Conservation (phyloP, 1,284 basidiomycete genomes). For the Pseudozyma pruni region DNA sequence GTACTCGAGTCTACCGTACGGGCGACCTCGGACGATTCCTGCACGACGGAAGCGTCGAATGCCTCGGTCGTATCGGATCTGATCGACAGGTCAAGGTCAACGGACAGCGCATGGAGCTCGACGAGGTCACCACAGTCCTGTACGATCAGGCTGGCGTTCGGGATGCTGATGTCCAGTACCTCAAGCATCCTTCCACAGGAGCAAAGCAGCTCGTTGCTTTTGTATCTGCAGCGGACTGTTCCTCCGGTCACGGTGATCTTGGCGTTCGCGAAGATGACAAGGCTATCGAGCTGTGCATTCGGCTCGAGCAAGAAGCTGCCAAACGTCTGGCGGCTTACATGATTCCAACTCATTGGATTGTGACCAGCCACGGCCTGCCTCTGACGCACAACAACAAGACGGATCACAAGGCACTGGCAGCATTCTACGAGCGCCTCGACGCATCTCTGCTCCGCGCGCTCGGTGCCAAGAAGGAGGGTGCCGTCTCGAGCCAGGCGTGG, state of each 20-base stretch:
- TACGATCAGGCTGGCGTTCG: conserved; percentile 31
- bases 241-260: conserved; percentile 5
- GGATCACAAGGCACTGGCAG: conserved; percentile 49
- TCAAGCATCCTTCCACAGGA: conserved; percentile 56
- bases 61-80: conserved; percentile 58
- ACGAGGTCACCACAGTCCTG: conserved; percentile 61
- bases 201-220: conserved; percentile 63
- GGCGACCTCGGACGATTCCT: conserved; percentile 66
- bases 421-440: conserved; percentile 37
- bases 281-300: conserved; percentile 34
- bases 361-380: conserved; percentile 44
- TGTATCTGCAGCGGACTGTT: conserved; percentile 19
- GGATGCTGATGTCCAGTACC: conserved; percentile 59
- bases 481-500: conserved; percentile 24
- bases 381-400: conserved; percentile 66
- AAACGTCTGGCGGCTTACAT: conserved; percentile 60
- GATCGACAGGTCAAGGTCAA: conserved; percentile 66
- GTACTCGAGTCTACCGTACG: conserved; percentile 63
- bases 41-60: conserved; percentile 57
- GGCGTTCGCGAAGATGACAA: conserved; percentile 28
- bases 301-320: conserved; percentile 43
- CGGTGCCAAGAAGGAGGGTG: conserved; percentile 21
- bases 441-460: conserved; percentile 19
- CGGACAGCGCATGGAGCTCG: conserved; percentile 66
- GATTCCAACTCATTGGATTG: conserved; percentile 59